Conservation (phyloP, 371 early-diverging fungal species). For the Dichotomocladium elegans region DNA sequence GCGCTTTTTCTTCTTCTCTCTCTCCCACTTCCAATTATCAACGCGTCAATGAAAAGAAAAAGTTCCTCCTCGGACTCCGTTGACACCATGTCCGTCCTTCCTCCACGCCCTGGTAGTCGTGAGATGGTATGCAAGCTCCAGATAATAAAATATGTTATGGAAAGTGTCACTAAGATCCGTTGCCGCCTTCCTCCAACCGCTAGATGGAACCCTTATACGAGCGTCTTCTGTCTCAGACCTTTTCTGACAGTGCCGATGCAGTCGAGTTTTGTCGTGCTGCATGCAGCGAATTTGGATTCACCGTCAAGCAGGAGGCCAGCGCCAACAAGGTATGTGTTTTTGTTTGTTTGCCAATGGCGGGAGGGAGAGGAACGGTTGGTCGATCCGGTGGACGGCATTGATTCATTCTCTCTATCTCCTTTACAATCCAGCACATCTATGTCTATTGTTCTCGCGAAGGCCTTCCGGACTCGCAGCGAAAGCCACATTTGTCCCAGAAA, state of each 20-base stretch:
- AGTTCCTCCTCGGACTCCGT: no score
- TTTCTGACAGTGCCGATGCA: slow-evolving; percentile 29
- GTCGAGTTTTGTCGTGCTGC: slow-evolving; percentile 30
- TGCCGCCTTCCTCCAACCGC: background rate
- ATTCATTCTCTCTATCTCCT: no score
- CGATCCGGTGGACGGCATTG: no score
- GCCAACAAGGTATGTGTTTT: slow-evolving; percentile 31
- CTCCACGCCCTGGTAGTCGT: slow-evolving; percentile 1
- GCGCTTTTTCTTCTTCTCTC: background rate
- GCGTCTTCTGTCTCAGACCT: slow-evolving; percentile 23
- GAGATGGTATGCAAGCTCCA: background rate
- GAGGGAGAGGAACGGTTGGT: no score
- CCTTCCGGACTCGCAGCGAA: slow-evolving; percentile 47
- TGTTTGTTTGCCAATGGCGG: background rate
- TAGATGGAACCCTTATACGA: slow-evolving; percentile 38
- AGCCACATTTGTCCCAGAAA: slow-evolving; percentile 21
- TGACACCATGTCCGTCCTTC: background rate
- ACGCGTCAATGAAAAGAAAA: background rate
- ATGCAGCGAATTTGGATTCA: slow-evolving; percentile 35
- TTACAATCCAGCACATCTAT: slow-evolving; percentile 43
- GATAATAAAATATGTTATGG: background rate
- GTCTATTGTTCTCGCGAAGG: slow-evolving; percentile 59
- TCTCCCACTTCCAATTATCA: background rate
- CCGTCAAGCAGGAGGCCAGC: slow-evolving; percentile 32
- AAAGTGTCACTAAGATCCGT: background rate